A percentile compares a stretch with the other conserved stretches of the same genome.
These are phyloP conservation scores for Verticillium nubilum DNA, from an alignment of 2,329 filamentous ascomycete species.

Conservation along the genomic window DNA sequence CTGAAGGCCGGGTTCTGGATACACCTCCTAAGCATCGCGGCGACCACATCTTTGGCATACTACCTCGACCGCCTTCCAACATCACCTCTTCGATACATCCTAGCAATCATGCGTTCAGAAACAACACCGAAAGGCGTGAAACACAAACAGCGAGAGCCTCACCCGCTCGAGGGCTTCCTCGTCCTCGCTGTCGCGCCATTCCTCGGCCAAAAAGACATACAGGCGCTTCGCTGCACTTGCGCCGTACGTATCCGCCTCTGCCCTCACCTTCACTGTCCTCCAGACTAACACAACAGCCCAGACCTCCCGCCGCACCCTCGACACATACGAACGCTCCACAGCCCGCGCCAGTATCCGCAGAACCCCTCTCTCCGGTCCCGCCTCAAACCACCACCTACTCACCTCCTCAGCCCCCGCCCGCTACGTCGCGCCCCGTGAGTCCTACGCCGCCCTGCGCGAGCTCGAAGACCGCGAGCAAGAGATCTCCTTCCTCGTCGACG, in stretches of 20 bases:
- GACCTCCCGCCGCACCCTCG: neutral
- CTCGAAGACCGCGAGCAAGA: slow-evolving; percentile 8
- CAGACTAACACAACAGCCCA: neutral
- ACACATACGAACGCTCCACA: slow-evolving; percentile 10
- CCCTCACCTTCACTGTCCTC: neutral
- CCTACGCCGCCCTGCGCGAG: slow-evolving; percentile 8
- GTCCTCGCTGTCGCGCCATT: neutral
- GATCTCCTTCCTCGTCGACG: slow-evolving; percentile 7
- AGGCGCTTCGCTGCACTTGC: neutral
- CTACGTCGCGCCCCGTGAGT: slow-evolving; percentile 1
- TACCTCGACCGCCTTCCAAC: neutral
- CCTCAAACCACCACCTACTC: slow-evolving; percentile 7
- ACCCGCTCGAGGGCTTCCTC: slow-evolving; percentile 1
- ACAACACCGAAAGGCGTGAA: neutral
- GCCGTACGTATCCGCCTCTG: neutral
- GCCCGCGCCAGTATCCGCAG: slow-evolving; percentile 4
- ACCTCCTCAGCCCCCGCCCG: slow-evolving; percentile 9
- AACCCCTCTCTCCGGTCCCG: neutral
- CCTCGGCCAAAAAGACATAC: neutral
- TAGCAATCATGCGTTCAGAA: neutral
- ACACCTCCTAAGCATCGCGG: neutral
- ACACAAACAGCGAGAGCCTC: neutral
- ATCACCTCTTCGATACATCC: neutral
- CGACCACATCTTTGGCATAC: neutral
- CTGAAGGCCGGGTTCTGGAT: neutral